Evolutionary conservation across 164 flowering plant genomes (phyloP), one percentile per base, ranked within the genome.

Genomic region (Stephania cephalantha): DNA sequence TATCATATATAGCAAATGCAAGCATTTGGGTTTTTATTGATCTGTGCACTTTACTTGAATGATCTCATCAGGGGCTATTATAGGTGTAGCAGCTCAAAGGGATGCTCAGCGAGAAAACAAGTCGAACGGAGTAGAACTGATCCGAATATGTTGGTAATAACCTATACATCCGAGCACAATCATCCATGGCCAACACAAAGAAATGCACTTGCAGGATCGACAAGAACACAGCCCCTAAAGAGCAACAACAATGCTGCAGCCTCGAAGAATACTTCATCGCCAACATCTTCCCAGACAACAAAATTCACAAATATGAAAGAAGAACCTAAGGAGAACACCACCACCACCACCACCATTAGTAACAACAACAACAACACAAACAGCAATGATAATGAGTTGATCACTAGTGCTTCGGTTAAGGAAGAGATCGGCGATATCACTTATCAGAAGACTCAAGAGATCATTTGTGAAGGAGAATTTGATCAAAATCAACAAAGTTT

Each of bases 131-230:
- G 98, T 86, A 81, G 97, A 71, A 87, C 89, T 3, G 98, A 93
- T 83, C 95, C 98, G 0, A 93, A 88, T 84, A 91, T 93, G 98
- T 71, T 93, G 68, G 97, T 91, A 6, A 93, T 93, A 64, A 91
- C 98, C 30, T 93, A 93, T 87, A 93, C 98, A 5, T 93, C 95
- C 13, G 98, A 93, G 80, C 98, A 93, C 83, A 93, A 93, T 79
- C 98, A 93, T 74, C 97, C 98, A 61, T 93, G 98, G 98, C 98
- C 98, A 7, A 93, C 98, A 1, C 97, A 93, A 70, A 84, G 97
- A 81, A 93, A 93, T 63, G 96, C 97, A 1, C 89, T 93, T 6
- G 97, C 97, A 0, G 97, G 97, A 42, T 93, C 96, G 6, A 88
- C 96, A 6, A 84, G 97, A 68, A 76, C 94, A 2, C 94, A 87